Percentiles rank a stretch among this genome's conserved stretches.
These are phyloP conservation scores for Metschnikowia shivogae DNA, from an alignment of 805 yeast genomes.

Conservation along the genomic window DNA sequence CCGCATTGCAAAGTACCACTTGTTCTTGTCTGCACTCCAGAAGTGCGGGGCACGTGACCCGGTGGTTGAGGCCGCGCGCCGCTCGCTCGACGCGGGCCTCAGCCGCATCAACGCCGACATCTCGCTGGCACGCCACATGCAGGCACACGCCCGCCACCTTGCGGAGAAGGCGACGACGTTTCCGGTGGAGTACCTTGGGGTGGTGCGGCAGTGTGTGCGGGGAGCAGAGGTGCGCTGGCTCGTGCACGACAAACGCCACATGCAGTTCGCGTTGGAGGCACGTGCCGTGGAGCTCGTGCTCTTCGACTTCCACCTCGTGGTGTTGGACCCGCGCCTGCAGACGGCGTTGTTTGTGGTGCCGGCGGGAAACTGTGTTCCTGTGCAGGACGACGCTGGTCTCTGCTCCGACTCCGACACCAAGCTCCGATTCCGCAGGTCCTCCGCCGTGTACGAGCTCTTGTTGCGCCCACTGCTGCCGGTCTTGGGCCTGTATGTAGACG, in stretches of 20 bases:
- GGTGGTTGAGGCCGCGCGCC: slow-evolving; percentile 3
- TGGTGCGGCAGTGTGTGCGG: neutral
- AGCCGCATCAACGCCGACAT: slow-evolving; percentile 9
- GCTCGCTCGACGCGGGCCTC: slow-evolving; percentile 3
- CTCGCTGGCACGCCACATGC: slow-evolving; percentile 3
- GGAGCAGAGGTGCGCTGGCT: slow-evolving; percentile 6
- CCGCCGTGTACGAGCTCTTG: slow-evolving; percentile 12
- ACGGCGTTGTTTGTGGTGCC: slow-evolving; percentile 7
- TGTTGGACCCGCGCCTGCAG: slow-evolving; percentile 1
- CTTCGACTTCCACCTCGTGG: slow-evolving; percentile 8
- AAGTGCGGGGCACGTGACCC: slow-evolving; percentile 2
- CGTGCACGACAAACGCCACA: slow-evolving; percentile 3
- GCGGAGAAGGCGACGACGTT: neutral
- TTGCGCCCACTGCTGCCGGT: neutral
- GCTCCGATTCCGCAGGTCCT: slow-evolving; percentile 5
- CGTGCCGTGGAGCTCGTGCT: slow-evolving; percentile 6
- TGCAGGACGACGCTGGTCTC: slow-evolving; percentile 7
- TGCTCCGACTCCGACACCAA: slow-evolving; percentile 4
- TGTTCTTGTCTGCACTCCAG: slow-evolving; percentile 9
- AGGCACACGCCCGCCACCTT: neutral
- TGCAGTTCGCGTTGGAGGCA: slow-evolving; percentile 1
- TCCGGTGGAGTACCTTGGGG: slow-evolving; percentile 1
- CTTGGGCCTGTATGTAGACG: no score
- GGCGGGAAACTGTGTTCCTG: slow-evolving; percentile 2
- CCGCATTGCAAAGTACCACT: slow-evolving; percentile 14